Conservation (phyloP, 2,329 filamentous ascomycete genomes). For the Aspergillus aculeatus region DNA sequence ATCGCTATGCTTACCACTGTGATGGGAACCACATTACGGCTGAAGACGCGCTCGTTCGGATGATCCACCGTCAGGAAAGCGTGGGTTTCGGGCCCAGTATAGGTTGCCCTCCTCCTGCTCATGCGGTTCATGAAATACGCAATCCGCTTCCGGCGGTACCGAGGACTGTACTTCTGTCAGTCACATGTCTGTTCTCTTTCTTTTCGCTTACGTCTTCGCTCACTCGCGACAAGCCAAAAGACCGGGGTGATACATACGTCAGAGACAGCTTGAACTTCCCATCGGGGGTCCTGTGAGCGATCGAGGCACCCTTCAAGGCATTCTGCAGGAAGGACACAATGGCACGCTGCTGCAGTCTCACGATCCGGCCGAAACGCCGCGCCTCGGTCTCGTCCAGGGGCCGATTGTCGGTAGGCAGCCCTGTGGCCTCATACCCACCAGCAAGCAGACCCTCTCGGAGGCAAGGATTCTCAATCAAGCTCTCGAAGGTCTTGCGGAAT, state of each 20-base stretch:
- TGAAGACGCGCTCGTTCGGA: slow-evolving; percentile 1
- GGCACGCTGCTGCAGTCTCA: background rate
- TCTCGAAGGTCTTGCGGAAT: slow-evolving; percentile 26
- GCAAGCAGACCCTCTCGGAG: background rate
- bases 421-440: background rate
- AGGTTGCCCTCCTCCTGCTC: background rate
- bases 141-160: background rate
- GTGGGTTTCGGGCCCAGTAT: background rate
- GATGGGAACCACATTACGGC: slow-evolving; percentile 11
- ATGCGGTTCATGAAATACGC: background rate
- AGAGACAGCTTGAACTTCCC: background rate
- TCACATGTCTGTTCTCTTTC: background rate
- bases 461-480: slow-evolving; percentile 7
- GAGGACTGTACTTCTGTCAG: background rate
- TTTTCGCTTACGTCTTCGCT: no score
- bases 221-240: no score
- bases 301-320: background rate
- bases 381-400: background rate
- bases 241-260: background rate
- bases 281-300: background rate
- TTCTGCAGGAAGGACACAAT: background rate
- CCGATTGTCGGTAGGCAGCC: background rate
- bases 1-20: slow-evolving; percentile 17
- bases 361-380: background rate
- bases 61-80: slow-evolving; percentile 14